These are phyloP conservation scores for Aspergillus quadricinctus DNA, from an alignment of 2,329 filamentous ascomycete species.

Conservation along the genomic window DNA sequence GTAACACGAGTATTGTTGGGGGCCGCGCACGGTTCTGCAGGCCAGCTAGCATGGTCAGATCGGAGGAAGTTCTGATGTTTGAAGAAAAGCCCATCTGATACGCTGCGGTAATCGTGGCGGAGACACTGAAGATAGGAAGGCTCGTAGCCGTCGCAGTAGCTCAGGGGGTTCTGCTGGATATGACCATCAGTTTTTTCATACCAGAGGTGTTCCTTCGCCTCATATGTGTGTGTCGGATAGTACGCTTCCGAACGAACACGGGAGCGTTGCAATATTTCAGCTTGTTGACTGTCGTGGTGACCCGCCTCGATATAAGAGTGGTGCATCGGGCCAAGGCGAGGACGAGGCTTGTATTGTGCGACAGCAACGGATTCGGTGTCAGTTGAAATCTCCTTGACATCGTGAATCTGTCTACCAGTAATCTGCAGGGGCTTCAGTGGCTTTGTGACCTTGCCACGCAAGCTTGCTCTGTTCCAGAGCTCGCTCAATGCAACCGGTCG, in stretches of 20 bases:
- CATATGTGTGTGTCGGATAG: not conserved
- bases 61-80: not conserved
- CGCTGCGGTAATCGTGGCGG: not conserved
- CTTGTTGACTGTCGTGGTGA: not conserved
- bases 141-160: conserved; percentile 8
- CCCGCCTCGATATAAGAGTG: conserved; percentile 1
- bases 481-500: conserved; percentile 20
- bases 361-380: conserved; percentile 1
- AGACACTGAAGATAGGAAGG: not conserved
- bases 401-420: conserved; percentile 2
- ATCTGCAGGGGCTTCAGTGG: conserved; percentile 13
- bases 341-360: conserved; percentile 4
- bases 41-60: conserved; percentile 1
- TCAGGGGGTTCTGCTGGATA: conserved; percentile 16
- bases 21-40: not conserved
- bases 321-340: conserved; percentile 7
- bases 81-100: conserved; percentile 5
- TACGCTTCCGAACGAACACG: conserved; percentile 2
- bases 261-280: not conserved
- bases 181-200: conserved; percentile 1
- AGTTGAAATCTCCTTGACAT: not conserved
- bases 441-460: conserved; percentile 18
- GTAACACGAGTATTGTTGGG: not conserved
- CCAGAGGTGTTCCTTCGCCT: conserved; percentile 5
- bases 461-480: conserved; percentile 12